Evolutionary conservation across 148 eudicot species (phyloP).

Genomic region (Hydrangea macrophylla): DNA sequence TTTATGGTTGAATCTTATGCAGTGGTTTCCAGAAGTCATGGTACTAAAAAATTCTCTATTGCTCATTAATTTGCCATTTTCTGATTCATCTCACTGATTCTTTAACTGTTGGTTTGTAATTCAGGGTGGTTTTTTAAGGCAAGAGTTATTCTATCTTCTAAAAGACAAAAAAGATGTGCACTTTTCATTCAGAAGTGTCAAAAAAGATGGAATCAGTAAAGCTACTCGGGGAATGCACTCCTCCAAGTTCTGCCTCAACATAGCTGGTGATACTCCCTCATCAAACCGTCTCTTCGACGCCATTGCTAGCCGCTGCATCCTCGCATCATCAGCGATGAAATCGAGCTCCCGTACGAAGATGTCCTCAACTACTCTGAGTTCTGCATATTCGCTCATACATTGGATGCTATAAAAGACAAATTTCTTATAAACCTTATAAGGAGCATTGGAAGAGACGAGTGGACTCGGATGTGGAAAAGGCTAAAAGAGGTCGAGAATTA

Average conservation of each 20-base stretch:
- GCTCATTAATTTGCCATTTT: neutral
- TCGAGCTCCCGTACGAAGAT: slow-evolving; percentile 93
- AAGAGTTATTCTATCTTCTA: slow-evolving; percentile 75
- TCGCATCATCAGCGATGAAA: slow-evolving; percentile 83
- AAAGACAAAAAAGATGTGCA: slow-evolving; percentile 82
- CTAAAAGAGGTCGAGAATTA: slow-evolving; percentile 65
- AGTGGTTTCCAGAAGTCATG: neutral
- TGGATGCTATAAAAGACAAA: slow-evolving; percentile 68
- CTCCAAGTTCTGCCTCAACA: slow-evolving; percentile 92
- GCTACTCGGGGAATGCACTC: slow-evolving; percentile 82
- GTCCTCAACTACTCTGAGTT: slow-evolving; percentile 78
- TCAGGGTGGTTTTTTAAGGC: slow-evolving; percentile 86
- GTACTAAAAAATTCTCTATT: neutral
- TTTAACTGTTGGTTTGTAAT: slow-evolving; percentile 4
- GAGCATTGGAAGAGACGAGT: slow-evolving; percentile 66
- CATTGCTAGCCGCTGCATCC: slow-evolving; percentile 91
- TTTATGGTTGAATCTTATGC: neutral
- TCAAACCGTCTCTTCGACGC: slow-evolving; percentile 95
- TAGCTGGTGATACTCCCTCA: slow-evolving; percentile 97
- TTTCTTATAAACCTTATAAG: slow-evolving; percentile 65
- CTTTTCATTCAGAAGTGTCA: slow-evolving; percentile 75
- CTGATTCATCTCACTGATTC: neutral
- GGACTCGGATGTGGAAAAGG: slow-evolving; percentile 84
- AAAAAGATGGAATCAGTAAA: slow-evolving; percentile 55
- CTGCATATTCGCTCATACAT: slow-evolving; percentile 65